Percentiles rank a stretch among this genome's conserved stretches.
Evolutionary conservation across 768 basidiomycete genomes (phyloP).

Genomic region (Termitomyces sp.): DNA sequence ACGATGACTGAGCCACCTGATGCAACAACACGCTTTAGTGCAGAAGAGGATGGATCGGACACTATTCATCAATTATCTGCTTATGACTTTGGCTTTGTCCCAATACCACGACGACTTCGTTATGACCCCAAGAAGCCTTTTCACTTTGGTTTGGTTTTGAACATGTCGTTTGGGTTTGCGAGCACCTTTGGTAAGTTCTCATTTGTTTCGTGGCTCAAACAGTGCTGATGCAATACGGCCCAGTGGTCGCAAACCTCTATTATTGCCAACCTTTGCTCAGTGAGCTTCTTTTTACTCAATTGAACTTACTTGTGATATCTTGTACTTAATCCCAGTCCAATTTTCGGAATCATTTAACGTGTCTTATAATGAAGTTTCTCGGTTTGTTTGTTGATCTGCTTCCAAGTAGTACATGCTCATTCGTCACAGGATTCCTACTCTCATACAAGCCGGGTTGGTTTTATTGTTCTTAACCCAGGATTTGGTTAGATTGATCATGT

Average conservation of each 20-base stretch:
- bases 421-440: slow-evolving; percentile 52
- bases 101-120: slow-evolving; percentile 54
- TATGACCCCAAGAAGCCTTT: slow-evolving; percentile 50
- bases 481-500: neutral
- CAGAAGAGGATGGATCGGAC: neutral
- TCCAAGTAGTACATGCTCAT: neutral
- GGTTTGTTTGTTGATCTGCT: slow-evolving; percentile 19
- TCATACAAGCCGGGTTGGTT: slow-evolving; percentile 61
- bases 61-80: neutral
- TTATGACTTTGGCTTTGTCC: slow-evolving; percentile 60
- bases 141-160: slow-evolving; percentile 50
- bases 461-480: slow-evolving; percentile 9
- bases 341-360: slow-evolving; percentile 35
- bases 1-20: neutral
- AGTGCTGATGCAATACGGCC: neutral
- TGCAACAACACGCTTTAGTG: neutral
- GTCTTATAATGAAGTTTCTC: slow-evolving; percentile 35
- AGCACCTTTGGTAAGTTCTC: slow-evolving; percentile 46
- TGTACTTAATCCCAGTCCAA: slow-evolving; percentile 31
- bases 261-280: slow-evolving; percentile 82
- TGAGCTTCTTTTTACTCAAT: slow-evolving; percentile 24
- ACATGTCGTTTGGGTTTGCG: slow-evolving; percentile 57
- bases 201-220: neutral
- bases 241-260: slow-evolving; percentile 74
- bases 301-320: neutral